phyloP scores from a whole-genome alignment of 2,329 filamentous ascomycete genomes.

The Aspergillus phoenicis region DNA sequence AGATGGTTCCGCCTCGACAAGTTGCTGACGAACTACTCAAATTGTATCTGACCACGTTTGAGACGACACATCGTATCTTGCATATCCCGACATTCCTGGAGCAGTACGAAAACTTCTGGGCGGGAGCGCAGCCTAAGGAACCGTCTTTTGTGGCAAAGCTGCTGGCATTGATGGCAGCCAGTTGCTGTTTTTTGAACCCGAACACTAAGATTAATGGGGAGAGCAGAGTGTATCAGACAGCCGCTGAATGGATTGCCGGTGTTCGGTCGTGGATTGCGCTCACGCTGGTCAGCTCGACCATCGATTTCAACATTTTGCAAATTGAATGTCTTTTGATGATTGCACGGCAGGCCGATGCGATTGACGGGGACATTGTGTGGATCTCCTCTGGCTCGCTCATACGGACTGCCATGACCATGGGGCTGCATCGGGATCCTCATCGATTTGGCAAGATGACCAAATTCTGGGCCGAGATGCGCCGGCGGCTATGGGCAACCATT shows the following conservation, averaged over 20 bases:
- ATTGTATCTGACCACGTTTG: slow-evolving; percentile 59
- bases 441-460: slow-evolving; percentile 37
- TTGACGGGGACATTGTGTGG: slow-evolving; percentile 40
- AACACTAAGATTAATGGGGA: slow-evolving; percentile 25
- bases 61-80: slow-evolving; percentile 60
- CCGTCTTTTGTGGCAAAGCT: slow-evolving; percentile 52
- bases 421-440: slow-evolving; percentile 44
- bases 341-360: slow-evolving; percentile 34
- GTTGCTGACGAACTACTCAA: slow-evolving; percentile 57
- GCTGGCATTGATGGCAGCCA: slow-evolving; percentile 42
- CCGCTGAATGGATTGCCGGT: slow-evolving; percentile 46
- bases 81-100: slow-evolving; percentile 60
- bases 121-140: slow-evolving; percentile 42
- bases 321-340: slow-evolving; percentile 38
- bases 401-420: slow-evolving; percentile 46
- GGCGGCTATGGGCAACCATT: slow-evolving; percentile 50
- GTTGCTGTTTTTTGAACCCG: slow-evolving; percentile 47
- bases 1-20: slow-evolving; percentile 48
- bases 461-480: slow-evolving; percentile 49
- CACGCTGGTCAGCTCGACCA: slow-evolving; percentile 33
- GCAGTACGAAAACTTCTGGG: slow-evolving; percentile 61
- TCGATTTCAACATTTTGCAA: slow-evolving; percentile 36
- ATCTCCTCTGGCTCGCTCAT: slow-evolving; percentile 43
- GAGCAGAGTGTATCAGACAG: slow-evolving; percentile 50
- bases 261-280: slow-evolving; percentile 40